phyloP scores from a whole-genome alignment of 176 grass and related monocot species.

The Chloris gayana region DNA sequence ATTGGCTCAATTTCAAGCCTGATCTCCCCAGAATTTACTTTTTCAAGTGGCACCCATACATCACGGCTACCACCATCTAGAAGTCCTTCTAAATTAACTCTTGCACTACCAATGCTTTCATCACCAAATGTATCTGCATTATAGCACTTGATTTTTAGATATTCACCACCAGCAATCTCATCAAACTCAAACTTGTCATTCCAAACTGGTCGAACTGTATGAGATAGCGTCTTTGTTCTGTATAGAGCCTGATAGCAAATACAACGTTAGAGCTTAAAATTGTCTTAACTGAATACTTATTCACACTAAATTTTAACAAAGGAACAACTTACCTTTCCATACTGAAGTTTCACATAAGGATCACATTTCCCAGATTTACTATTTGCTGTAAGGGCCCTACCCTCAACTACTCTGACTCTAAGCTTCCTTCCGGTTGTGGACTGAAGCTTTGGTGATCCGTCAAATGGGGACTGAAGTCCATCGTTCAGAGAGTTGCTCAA shows the following conservation, averaged over 20 bases:
- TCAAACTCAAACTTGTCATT: conserved; percentile 90
- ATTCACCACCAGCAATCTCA: conserved; percentile 86
- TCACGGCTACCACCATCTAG: conserved; percentile 61
- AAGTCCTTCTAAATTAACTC: conserved; percentile 87
- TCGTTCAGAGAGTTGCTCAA: conserved; percentile 49
- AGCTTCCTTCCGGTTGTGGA: conserved; percentile 76
- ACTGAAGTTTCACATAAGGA: conserved; percentile 89
- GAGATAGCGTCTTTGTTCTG: conserved; percentile 70
- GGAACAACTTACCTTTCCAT: conserved; percentile 75
- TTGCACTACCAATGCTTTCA: conserved; percentile 85
- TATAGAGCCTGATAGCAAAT: conserved; percentile 64
- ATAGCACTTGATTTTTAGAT: conserved; percentile 89
- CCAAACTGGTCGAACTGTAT: conserved; percentile 70
- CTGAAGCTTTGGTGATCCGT: conserved; percentile 54
- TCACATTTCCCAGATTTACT: conserved; percentile 88
- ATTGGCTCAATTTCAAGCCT: conserved; percentile 71
- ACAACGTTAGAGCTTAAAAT: conserved; percentile 15
- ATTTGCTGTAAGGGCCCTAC: conserved; percentile 65
- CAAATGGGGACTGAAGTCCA: conserved; percentile 39
- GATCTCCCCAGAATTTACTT: conserved; percentile 77
- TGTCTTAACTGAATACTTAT: conserved; percentile 15
- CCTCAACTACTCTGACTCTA: conserved; percentile 76
- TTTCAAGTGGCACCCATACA: conserved; percentile 95
- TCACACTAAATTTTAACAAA: conserved; percentile 29
- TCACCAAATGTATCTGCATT: conserved; percentile 78